Evolutionary conservation across 2,329 filamentous ascomycete genomes (phyloP).

Genomic region (Colletotrichum ledebouriae): DNA sequence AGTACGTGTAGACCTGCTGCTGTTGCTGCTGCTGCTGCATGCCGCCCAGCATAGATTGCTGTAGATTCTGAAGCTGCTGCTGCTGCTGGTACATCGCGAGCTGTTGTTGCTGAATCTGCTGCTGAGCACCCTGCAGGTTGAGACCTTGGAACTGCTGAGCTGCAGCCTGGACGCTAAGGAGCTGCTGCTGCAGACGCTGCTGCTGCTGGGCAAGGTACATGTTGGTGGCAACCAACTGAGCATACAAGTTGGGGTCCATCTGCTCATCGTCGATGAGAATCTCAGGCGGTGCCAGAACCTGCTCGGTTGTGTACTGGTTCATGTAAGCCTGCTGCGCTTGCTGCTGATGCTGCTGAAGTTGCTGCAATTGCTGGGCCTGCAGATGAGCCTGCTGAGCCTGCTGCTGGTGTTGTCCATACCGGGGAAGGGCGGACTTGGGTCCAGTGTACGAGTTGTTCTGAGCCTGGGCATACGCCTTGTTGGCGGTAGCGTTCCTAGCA

Average conservation of each 20-base stretch:
- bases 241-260: conserved; percentile 89
- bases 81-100: conserved; percentile 60
- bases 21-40: conserved; percentile 71
- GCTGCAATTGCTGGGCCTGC: conserved; percentile 44
- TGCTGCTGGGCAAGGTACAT: conserved; percentile 94
- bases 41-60: conserved; percentile 57
- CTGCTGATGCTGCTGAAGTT: conserved; percentile 40
- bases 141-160: conserved; percentile 86
- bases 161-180: conserved; percentile 84
- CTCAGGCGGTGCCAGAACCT: conserved; percentile 87
- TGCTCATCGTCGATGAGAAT: conserved; percentile 80
- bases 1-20: conserved; percentile 84
- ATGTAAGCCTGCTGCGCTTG: conserved; percentile 49
- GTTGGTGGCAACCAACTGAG: conserved; percentile 91
- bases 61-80: conserved; percentile 56
- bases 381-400: conserved; percentile 43
- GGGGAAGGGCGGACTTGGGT: conserved; percentile 71
- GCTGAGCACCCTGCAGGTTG: conserved; percentile 70
- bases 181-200: conserved; percentile 93
- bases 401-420: conserved; percentile 55
- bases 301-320: conserved; percentile 76
- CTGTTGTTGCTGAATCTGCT: conserved; percentile 62
- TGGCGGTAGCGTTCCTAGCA: conserved; percentile 59
- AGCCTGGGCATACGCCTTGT: conserved; percentile 60
- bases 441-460: conserved; percentile 61